Conservation (phyloP, 768 basidiomycete species). For the Suillus spraguei region DNA sequence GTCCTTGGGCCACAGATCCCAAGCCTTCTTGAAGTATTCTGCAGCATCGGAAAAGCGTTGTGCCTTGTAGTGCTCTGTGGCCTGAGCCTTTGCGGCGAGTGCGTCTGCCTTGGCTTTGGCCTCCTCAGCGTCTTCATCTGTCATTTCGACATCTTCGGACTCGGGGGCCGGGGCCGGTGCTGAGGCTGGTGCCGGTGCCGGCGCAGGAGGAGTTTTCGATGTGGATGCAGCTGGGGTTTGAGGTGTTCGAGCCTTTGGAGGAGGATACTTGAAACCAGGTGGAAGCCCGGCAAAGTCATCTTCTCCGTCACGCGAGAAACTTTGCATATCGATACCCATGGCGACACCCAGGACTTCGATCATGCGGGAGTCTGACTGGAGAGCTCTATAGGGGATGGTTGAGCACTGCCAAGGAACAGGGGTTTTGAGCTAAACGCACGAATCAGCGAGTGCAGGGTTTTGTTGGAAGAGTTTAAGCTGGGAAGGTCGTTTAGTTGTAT, state of each 20-base stretch:
- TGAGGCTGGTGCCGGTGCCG: slow-evolving; percentile 32
- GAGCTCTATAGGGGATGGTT: slow-evolving; percentile 39
- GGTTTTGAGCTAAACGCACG: slow-evolving; percentile 36
- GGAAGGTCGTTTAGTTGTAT: neutral
- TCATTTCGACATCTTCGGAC: slow-evolving; percentile 65
- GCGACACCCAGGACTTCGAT: slow-evolving; percentile 90
- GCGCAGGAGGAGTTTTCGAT: slow-evolving; percentile 42
- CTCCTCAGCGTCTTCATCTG: slow-evolving; percentile 67
- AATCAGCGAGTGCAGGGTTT: slow-evolving; percentile 65
- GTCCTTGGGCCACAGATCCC: slow-evolving; percentile 93
- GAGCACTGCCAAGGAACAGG: neutral
- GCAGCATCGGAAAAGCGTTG: slow-evolving; percentile 80
- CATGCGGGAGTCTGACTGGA: slow-evolving; percentile 83
- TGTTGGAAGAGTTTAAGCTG: slow-evolving; percentile 69
- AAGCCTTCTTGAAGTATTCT: slow-evolving; percentile 79
- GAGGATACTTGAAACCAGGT: slow-evolving; percentile 46
- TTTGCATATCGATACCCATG: slow-evolving; percentile 93
- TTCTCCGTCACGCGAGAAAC: slow-evolving; percentile 62
- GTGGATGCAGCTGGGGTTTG: slow-evolving; percentile 42
- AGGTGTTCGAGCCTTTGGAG: slow-evolving; percentile 31
- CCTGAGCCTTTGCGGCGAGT: slow-evolving; percentile 76
- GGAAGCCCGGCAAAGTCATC: slow-evolving; percentile 85
- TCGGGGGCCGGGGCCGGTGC: slow-evolving; percentile 31
- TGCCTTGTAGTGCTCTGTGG: slow-evolving; percentile 83
- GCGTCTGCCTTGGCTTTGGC: slow-evolving; percentile 77